Conservation (phyloP, 139 green algal species). For the Micromonas commoda region DNA sequence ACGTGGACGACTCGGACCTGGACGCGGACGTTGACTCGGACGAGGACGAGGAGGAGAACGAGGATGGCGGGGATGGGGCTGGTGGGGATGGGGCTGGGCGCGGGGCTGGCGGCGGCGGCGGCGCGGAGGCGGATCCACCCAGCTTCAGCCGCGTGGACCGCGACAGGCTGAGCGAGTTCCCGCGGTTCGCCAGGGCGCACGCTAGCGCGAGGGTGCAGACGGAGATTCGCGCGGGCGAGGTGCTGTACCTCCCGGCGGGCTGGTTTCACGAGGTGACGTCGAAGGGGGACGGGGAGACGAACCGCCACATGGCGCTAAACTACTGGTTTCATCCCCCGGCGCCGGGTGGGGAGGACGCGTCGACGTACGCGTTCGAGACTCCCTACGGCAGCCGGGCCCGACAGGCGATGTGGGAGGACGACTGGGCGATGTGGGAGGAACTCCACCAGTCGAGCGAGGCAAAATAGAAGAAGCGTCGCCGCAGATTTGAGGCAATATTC, state of each 20-base stretch:
- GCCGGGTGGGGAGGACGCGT: not conserved
- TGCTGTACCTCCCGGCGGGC: slow-evolving; percentile 32
- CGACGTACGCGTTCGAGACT: not conserved
- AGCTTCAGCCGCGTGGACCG: slow-evolving; percentile 15
- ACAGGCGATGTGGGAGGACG: not conserved
- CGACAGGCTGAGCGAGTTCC: not conserved
- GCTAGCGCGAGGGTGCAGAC: not conserved
- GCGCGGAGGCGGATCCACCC: not conserved
- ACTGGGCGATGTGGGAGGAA: not conserved
- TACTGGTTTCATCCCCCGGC: slow-evolving; percentile 24
- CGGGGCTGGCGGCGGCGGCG: no score
- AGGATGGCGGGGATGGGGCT: not conserved
- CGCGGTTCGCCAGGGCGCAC: slow-evolving; percentile 10
- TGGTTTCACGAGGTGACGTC: slow-evolving; percentile 38
- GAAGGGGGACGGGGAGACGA: not conserved
- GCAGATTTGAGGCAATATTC: no score
- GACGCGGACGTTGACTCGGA: slow-evolving; percentile 11
- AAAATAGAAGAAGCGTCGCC: no score
- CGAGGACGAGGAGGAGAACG: not conserved
- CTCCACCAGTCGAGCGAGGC: no score
- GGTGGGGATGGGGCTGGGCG: not conserved
- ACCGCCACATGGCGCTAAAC: slow-evolving; percentile 30
- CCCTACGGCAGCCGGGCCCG: not conserved
- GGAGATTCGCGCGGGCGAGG: slow-evolving; percentile 21
- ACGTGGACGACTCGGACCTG: slow-evolving; percentile 18